phyloP scores from a whole-genome alignment of 1,139 yeast genomes.

The Yamadazyma kanchanaburiensis region DNA sequence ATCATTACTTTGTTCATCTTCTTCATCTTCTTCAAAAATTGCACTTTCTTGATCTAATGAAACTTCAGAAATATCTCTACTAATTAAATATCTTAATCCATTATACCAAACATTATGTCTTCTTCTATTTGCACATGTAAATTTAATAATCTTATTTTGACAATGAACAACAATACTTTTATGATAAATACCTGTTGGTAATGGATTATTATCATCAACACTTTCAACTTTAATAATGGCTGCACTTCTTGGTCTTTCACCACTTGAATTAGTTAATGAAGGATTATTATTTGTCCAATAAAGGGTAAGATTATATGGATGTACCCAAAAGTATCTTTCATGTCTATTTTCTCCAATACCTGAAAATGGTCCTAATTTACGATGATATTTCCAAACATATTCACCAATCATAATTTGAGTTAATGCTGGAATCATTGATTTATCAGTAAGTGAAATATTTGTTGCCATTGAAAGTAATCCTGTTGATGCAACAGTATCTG shows the following conservation, averaged over 20 bases:
- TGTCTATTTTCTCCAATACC: conserved; percentile 80
- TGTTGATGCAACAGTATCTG: conserved; percentile 30
- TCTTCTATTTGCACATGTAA: conserved; percentile 85
- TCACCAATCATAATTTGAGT: conserved; percentile 95
- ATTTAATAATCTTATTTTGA: conserved; percentile 55
- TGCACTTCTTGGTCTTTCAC: conserved; percentile 69
- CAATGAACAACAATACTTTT: conserved; percentile 80
- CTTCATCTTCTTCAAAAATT: conserved; percentile 18
- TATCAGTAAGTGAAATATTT: conserved; percentile 66
- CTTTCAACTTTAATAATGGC: conserved; percentile 79
- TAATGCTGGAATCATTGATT: conserved; percentile 78
- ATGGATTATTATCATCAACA: conserved; percentile 80
- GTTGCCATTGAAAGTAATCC: conserved; percentile 59
- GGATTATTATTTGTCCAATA: conserved; percentile 91
- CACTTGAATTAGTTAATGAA: conserved; percentile 63
- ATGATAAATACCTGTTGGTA: conserved; percentile 86
- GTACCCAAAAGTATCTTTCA: conserved; percentile 93
- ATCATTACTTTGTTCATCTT: conserved; percentile 9
- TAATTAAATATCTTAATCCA: conserved; percentile 73
- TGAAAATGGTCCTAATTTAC: conserved; percentile 71
- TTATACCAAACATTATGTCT: conserved; percentile 93
- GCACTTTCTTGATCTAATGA: conserved; percentile 36
- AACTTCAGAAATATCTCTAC: conserved; percentile 63
- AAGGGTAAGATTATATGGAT: conserved; percentile 86
- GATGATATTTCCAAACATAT: conserved; percentile 79